These are phyloP conservation scores for Diplodia sapinea DNA, from an alignment of 2,329 filamentous ascomycete genomes.

Conservation along the genomic window DNA sequence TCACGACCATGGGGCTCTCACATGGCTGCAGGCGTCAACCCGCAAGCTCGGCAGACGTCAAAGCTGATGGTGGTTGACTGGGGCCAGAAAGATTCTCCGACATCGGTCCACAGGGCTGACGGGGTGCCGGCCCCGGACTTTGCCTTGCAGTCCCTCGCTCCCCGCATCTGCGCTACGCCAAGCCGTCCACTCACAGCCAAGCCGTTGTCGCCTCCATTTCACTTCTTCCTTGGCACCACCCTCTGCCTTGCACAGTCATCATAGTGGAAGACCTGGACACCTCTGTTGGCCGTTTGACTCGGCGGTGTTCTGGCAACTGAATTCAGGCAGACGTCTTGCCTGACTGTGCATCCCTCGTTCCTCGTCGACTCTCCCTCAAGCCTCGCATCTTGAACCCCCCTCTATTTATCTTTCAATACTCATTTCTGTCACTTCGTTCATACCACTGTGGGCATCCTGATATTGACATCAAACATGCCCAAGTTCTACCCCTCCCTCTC, in stretches of 20 bases:
- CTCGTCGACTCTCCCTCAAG: no score
- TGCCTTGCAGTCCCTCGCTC: neutral
- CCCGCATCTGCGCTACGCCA: constrained; percentile 7
- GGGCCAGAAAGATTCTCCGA: constrained; percentile 16
- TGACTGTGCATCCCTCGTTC: neutral
- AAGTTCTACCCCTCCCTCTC: constrained; percentile 64
- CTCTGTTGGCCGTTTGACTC: neutral
- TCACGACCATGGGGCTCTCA: no score
- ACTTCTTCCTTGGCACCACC: neutral
- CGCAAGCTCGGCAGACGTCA: no score
- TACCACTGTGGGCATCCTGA: no score
- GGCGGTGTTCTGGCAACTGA: neutral
- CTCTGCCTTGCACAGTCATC: neutral
- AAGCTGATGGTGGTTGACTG: no score
- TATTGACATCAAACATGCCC: constrained; percentile 54
- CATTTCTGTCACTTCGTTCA: no score
- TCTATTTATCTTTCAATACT: no score
- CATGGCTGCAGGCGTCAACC: no score
- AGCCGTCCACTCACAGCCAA: neutral
- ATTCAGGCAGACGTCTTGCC: neutral
- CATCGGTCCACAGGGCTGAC: constrained; percentile 19
- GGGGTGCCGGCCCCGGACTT: constrained; percentile 18
- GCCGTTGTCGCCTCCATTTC: neutral
- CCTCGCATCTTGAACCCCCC: neutral
- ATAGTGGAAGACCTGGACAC: neutral